Evolutionary conservation across 495 filamentous ascomycete species (phyloP).

Genomic region (Lasiosphaeriaceae sp.): DNA sequence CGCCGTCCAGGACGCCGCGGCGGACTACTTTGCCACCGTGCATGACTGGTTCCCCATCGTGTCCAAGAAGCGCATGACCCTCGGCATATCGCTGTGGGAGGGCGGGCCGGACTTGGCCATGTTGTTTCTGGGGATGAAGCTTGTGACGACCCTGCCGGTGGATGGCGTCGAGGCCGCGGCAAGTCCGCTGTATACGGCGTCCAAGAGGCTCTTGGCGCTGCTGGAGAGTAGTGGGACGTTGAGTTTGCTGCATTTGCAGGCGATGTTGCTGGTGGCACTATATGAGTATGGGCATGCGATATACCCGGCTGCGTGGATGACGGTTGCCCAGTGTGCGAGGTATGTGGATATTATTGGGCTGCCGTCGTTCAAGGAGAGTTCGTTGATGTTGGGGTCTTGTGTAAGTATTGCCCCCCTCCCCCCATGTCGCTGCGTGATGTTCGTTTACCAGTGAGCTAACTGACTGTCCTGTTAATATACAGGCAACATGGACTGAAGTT

Average conservation of each 20-base stretch:
- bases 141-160: slow-evolving; percentile 28
- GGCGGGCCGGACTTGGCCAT: slow-evolving; percentile 45
- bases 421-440: not conserved
- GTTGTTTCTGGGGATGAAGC: slow-evolving; percentile 49
- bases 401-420: slow-evolving; percentile 14
- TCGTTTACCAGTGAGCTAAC: too few species aligned
- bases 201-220: slow-evolving; percentile 37
- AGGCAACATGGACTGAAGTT: slow-evolving; percentile 44
- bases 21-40: slow-evolving; percentile 31
- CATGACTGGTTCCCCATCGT: slow-evolving; percentile 48
- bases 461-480: not conserved
- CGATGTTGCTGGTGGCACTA: slow-evolving; percentile 39
- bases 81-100: slow-evolving; percentile 36
- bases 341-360: slow-evolving; percentile 47
- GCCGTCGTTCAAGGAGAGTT: slow-evolving; percentile 27
- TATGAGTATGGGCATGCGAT: slow-evolving; percentile 48
- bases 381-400: slow-evolving; percentile 30
- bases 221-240: slow-evolving; percentile 37
- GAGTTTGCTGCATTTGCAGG: slow-evolving; percentile 42
- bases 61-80: slow-evolving; percentile 44
- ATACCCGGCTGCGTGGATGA: slow-evolving; percentile 48
- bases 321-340: slow-evolving; percentile 37
- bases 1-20: slow-evolving; percentile 27
- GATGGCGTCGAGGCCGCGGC: slow-evolving; percentile 23
- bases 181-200: slow-evolving; percentile 37